phyloP scores from a whole-genome alignment of 805 yeast species.

The Zygosaccharomyces bailii region DNA sequence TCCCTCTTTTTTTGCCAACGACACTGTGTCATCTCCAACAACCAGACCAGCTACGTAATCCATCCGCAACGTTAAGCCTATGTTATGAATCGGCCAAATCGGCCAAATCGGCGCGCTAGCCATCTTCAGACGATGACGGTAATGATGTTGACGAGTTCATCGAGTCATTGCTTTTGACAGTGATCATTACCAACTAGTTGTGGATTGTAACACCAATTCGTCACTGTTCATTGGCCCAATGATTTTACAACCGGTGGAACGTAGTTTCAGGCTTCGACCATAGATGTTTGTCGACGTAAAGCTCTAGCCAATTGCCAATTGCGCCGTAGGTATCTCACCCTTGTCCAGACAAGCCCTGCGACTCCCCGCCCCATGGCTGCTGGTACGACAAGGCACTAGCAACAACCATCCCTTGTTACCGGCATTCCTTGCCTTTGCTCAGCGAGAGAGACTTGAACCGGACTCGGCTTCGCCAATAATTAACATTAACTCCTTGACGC shows the following conservation, averaged over 20 bases:
- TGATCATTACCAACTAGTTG: background rate
- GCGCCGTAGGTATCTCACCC: background rate
- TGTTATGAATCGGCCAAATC: too few relatives aligned
- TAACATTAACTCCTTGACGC: background rate
- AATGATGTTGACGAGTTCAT: background rate
- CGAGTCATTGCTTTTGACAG: background rate
- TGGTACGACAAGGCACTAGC: background rate
- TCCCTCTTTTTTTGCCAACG: background rate
- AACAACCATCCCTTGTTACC: background rate
- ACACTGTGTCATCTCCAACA: background rate
- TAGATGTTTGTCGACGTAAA: background rate
- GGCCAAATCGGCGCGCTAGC: too few relatives aligned
- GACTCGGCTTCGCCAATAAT: background rate
- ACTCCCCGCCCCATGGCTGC: background rate
- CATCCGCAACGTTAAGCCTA: too few relatives aligned
- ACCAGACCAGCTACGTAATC: too few relatives aligned
- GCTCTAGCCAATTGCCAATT: background rate
- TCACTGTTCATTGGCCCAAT: background rate
- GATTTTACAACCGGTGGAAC: background rate
- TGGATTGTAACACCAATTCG: background rate
- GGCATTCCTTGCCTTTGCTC: background rate
- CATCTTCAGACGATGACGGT: too few relatives aligned
- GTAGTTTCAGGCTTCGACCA: background rate
- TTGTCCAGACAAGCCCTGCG: background rate
- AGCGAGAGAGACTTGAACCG: background rate